phyloP scores from a whole-genome alignment of 1,284 basidiomycete species.

The Xanthoconium separans region DNA sequence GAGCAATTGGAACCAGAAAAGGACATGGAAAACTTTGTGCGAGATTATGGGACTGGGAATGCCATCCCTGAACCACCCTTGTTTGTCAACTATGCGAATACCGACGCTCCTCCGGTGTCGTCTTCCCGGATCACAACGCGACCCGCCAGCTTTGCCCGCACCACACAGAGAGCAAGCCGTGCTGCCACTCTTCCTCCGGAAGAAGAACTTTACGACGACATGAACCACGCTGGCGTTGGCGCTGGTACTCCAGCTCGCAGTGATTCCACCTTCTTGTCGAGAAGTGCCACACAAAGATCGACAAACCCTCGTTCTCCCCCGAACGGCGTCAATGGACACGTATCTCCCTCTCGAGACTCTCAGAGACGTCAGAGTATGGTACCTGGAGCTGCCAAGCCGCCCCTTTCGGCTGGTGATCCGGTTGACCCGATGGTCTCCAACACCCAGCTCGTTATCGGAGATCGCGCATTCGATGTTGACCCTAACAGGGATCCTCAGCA shows the following conservation, averaged over 20 bases:
- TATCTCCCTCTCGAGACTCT: conserved; percentile 24
- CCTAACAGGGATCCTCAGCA: conserved; percentile 59
- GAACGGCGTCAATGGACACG: conserved; percentile 32
- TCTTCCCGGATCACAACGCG: conserved; percentile 52
- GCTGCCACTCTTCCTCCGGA: conserved; percentile 35
- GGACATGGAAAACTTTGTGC: conserved; percentile 85
- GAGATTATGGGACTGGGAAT: conserved; percentile 81
- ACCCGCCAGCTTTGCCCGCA: conserved; percentile 57
- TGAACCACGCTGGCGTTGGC: conserved; percentile 58
- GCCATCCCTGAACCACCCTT: conserved; percentile 81
- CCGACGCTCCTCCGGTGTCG: conserved; percentile 60
- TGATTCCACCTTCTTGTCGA: conserved; percentile 17
- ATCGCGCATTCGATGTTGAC: conserved; percentile 66
- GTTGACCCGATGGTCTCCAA: conserved; percentile 52
- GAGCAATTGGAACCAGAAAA: conserved; percentile 81
- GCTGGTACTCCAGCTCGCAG: conserved; percentile 36
- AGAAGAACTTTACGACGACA: conserved; percentile 52
- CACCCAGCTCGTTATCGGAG: conserved; percentile 66
- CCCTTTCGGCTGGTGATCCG: conserved; percentile 40
- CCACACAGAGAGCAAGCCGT: conserved; percentile 46
- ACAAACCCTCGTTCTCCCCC: conserved; percentile 12
- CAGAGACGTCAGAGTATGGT: conserved; percentile 30
- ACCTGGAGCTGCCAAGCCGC: conserved; percentile 15
- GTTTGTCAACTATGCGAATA: conserved; percentile 76
- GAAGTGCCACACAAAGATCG: conserved; percentile 31